Evolutionary conservation across 768 basidiomycete genomes (phyloP).

Genomic region (Suillus plorans): DNA sequence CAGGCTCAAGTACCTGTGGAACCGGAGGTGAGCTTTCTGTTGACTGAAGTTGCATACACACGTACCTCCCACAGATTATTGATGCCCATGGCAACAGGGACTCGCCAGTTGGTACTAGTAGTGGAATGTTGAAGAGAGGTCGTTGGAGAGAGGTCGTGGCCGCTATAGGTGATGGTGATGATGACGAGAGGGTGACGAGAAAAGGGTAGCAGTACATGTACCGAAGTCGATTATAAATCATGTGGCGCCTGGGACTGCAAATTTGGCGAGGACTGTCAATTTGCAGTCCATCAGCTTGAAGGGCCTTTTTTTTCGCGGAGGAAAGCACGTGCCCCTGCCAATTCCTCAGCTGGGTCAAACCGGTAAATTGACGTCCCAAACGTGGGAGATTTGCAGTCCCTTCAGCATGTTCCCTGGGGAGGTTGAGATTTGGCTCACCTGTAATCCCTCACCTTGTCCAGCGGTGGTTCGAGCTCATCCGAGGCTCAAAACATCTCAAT

Average conservation of each 20-base stretch:
- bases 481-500: background rate
- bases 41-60: too few relatives aligned
- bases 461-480: background rate
- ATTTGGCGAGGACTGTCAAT: background rate
- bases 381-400: background rate
- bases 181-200: background rate
- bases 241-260: background rate
- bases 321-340: background rate
- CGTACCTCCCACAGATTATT: background rate
- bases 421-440: background rate
- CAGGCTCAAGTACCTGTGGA: background rate
- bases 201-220: too few relatives aligned
- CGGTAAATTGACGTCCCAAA: background rate
- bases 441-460: background rate
- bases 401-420: background rate
- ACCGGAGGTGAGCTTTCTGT: too few relatives aligned
- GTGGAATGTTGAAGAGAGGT: too few relatives aligned
- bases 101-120: too few relatives aligned
- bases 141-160: too few relatives aligned
- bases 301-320: background rate
- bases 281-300: background rate
- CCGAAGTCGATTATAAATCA: background rate
- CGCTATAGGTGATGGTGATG: too few relatives aligned
- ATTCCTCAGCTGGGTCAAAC: background rate
- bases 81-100: background rate